These are phyloP conservation scores for Eurotiales sp. DNA, from an alignment of 2,329 filamentous ascomycete species.

Conservation along the genomic window DNA sequence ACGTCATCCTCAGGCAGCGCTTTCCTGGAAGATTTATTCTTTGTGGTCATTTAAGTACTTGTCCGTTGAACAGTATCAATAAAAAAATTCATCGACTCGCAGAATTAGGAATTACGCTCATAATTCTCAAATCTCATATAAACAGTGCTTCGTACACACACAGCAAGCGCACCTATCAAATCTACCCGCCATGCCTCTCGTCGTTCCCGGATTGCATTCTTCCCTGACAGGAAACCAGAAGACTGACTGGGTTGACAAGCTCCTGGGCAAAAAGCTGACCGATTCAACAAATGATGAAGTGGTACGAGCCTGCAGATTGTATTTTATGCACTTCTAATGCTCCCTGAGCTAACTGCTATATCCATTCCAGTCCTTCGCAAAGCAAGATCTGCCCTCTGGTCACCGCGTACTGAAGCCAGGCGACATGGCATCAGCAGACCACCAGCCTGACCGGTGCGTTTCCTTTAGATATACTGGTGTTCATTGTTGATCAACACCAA, in stretches of 20 bases:
- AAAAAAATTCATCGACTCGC: no score
- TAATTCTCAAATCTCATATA: neutral
- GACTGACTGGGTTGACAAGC: constrained; percentile 42
- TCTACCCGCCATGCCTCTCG: constrained; percentile 41
- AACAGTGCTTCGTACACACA: neutral
- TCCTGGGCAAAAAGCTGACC: constrained; percentile 45
- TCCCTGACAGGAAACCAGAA: constrained; percentile 26
- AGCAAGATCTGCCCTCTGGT: constrained; percentile 42
- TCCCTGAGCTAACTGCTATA: neutral
- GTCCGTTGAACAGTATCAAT: neutral
- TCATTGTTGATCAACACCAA: neutral
- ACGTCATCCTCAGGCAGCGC: constrained; percentile 2
- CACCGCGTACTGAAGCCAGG: constrained; percentile 43
- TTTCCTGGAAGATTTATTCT: no score
- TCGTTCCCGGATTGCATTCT: constrained; percentile 42
- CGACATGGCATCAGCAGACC: constrained; percentile 38
- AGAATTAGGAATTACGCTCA: no score
- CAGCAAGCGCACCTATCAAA: neutral
- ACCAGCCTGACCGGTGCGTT: constrained; percentile 39
- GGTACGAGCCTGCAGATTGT: constrained; percentile 27
- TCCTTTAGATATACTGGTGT: neutral
- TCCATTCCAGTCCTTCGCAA: constrained; percentile 39
- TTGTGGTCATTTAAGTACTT: neutral
- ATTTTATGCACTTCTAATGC: neutral
- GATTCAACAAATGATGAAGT: constrained; percentile 33